phyloP scores from a whole-genome alignment of 345 rosid genomes.

The Angophora floribunda region DNA sequence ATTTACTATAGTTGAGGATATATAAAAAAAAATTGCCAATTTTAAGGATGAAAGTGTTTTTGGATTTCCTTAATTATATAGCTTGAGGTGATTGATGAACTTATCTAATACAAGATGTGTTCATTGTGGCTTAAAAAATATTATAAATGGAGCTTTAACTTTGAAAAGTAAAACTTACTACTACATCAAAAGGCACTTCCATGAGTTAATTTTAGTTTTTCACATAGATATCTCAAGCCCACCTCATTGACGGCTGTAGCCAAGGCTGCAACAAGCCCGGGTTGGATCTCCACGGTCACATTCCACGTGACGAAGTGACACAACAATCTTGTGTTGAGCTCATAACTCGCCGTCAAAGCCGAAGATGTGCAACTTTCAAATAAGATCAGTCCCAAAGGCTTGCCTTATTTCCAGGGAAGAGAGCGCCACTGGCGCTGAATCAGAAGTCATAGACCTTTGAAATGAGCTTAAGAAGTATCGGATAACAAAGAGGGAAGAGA shows the following conservation, averaged over 20 bases:
- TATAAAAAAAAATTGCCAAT: neutral
- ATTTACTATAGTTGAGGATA: neutral
- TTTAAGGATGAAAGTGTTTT: neutral
- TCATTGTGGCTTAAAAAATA: neutral
- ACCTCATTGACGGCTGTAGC: neutral
- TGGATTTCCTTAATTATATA: neutral
- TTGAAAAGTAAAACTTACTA: no score
- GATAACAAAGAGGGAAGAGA: no score
- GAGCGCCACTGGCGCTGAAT: no score
- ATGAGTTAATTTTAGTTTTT: no score
- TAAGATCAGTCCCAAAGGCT: no score
- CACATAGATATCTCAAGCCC: neutral
- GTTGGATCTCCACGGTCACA: conserved; percentile 9
- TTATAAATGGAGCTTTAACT: neutral
- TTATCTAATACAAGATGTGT: neutral
- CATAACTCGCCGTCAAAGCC: conserved; percentile 31
- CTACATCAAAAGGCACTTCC: no score
- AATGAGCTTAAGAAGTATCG: no score
- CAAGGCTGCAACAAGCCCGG: conserved; percentile 9
- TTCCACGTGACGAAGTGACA: conserved; percentile 10
- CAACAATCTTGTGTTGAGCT: conserved; percentile 21
- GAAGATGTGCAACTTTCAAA: conserved; percentile 7
- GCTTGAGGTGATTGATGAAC: neutral
- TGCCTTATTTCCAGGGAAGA: no score
- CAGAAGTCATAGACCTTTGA: no score